Evolutionary conservation across 345 rosid species (phyloP), one percentile per base, ranked within the genome.

Genomic region (Laguncularia racemosa): DNA sequence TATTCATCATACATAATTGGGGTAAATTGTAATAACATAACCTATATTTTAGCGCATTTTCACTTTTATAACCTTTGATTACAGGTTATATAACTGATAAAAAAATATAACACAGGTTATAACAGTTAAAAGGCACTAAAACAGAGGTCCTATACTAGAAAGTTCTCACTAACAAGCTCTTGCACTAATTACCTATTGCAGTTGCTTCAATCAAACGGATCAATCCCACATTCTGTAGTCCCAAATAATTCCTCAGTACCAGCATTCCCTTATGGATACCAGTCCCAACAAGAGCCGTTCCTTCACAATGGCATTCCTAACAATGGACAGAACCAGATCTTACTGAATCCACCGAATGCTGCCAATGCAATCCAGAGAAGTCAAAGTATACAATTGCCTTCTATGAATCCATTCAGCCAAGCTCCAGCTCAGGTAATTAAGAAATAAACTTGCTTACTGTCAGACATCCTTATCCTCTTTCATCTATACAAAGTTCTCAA

Each of bases 201-300:
- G 40, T 33, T 1, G 40, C 71, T 70, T 46, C 85, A 71, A 44
- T 67, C 76, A 46, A 71, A 58, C 17, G 83, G 69, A 53, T 58
- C 78, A 21, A 60, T 74, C 64, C 75, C 78, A 13, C 71, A 73
- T 51, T 43, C 62, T 16, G 58, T 64, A 11, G 76, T 53, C 61
- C 78, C 74, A 44, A 38, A 77, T 14, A 87, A 82, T 67, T 73
- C 85, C 59, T 68, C 84, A 17, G 69, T 67, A 21, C 74, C 78
- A 54, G 70, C 81, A 70, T 64, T 81, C 61, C 72, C 85, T 60
- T 71, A 67, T 12, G 65, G 65, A 53, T 64, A 67, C 61, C 76
- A 76, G 51, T 73, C 76, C 8, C 84, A 69, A 59, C 85, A 77
- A 71, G 83, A 66, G 44, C 70, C 68, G 53, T 67, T 16, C 47